A percentile compares a stretch with the other conserved stretches of the same genome.
Evolutionary conservation across 1,284 basidiomycete genomes (phyloP).

Genomic region (Rhodofomes roseus): DNA sequence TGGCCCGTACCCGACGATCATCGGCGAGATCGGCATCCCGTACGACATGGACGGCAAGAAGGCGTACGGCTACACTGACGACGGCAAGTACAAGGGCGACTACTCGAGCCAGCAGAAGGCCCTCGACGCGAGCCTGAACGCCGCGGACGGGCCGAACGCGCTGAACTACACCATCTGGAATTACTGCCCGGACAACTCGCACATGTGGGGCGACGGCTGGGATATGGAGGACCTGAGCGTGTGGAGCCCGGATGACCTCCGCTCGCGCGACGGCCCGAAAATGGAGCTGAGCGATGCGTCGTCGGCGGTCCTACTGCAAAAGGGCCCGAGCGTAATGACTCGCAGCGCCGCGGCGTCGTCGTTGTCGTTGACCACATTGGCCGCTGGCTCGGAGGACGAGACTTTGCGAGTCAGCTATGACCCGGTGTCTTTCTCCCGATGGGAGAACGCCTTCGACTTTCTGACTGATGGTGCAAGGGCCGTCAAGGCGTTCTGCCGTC

Average conservation of each 20-base stretch:
- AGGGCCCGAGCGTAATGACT: slow-evolving; percentile 11
- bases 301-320: slow-evolving; percentile 27
- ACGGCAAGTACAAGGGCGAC: slow-evolving; percentile 75
- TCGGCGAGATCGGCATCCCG: slow-evolving; percentile 95
- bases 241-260: slow-evolving; percentile 80
- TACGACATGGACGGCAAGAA: slow-evolving; percentile 87
- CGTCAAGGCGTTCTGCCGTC: slow-evolving; percentile 77
- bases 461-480: slow-evolving; percentile 82
- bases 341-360: slow-evolving; percentile 25
- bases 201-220: slow-evolving; percentile 95
- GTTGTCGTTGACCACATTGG: slow-evolving; percentile 31
- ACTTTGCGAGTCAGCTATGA: slow-evolving; percentile 3
- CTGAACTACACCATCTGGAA: slow-evolving; percentile 92
- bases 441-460: slow-evolving; percentile 58
- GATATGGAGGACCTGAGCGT: slow-evolving; percentile 94
- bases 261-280: slow-evolving; percentile 25
- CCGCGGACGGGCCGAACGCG: slow-evolving; percentile 78
- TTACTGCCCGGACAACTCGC: slow-evolving; percentile 77
- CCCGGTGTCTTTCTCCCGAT: slow-evolving; percentile 17
- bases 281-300: slow-evolving; percentile 29
- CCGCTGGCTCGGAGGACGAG: slow-evolving; percentile 11
- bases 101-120: slow-evolving; percentile 81
- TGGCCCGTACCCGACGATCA: slow-evolving; percentile 83
- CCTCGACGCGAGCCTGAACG: slow-evolving; percentile 90
- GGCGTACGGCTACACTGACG: slow-evolving; percentile 81